These are phyloP conservation scores for Poa pratensis DNA, from an alignment of 176 grass and related monocot genomes.

Conservation along the genomic window DNA sequence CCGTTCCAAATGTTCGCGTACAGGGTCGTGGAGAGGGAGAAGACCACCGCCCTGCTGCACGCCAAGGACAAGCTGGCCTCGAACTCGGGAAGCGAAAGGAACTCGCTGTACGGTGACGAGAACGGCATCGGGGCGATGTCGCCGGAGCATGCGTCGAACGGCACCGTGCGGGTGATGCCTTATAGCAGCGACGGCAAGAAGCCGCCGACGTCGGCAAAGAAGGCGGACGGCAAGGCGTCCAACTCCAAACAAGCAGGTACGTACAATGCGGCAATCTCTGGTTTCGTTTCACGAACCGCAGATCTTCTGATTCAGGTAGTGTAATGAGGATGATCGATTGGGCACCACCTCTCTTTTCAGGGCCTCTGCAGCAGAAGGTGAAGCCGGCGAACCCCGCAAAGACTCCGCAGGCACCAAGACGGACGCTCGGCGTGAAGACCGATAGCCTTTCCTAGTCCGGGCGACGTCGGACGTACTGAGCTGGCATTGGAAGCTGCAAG, in stretches of 20 bases:
- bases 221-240: constrained; percentile 47
- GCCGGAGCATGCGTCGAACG: constrained; percentile 46
- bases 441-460: constrained; percentile 33
- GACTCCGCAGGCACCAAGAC: constrained; percentile 35
- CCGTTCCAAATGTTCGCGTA: constrained; percentile 96
- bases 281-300: background rate
- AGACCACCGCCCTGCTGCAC: constrained; percentile 1
- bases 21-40: constrained; percentile 77
- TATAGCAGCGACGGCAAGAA: constrained; percentile 49
- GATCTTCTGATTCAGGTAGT: too few species aligned
- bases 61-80: constrained; percentile 53
- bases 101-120: constrained; percentile 73
- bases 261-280: background rate
- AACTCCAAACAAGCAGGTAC: constrained; percentile 52
- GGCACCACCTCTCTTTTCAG: constrained; percentile 15
- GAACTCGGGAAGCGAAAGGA: constrained; percentile 67
- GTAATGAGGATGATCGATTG: background rate
- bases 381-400: constrained; percentile 31
- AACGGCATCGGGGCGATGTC: constrained; percentile 41
- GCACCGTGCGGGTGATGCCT: constrained; percentile 40
- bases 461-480: background rate
- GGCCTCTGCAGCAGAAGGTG: constrained; percentile 42
- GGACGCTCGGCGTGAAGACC: constrained; percentile 45
- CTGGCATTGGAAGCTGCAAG: background rate
- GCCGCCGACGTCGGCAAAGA: constrained; percentile 37